Percentiles rank a stretch among this genome's conserved stretches.
Conservation (phyloP, 2,329 filamentous ascomycete species). For the Biscogniauxia sp. region DNA sequence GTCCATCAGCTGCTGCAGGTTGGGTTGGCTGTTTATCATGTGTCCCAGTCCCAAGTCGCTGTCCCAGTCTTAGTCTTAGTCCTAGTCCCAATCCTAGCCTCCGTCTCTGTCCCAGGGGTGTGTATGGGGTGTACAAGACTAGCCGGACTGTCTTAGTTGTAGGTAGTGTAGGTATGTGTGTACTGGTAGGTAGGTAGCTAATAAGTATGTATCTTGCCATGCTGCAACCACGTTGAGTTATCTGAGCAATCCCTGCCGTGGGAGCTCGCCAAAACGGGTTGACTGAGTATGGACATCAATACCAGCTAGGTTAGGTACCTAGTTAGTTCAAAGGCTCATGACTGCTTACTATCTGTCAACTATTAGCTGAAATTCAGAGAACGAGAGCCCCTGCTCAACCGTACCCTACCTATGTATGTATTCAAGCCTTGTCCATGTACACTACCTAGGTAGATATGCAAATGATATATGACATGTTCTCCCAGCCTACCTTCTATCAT, state of each 20-base stretch:
- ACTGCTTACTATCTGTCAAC: background rate
- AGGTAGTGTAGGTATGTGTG: background rate
- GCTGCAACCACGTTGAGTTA: background rate
- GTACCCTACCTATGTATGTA: no score
- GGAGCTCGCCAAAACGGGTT: background rate
- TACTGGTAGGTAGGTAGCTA: no score
- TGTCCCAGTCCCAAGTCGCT: background rate
- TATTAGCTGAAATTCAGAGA: background rate
- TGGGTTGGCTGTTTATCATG: background rate
- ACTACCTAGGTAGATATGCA: no score
- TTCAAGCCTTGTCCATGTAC: background rate
- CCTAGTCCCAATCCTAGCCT: no score
- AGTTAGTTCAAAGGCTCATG: background rate
- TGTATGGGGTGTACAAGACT: background rate
- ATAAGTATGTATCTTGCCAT: background rate
- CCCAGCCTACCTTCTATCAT: background rate
- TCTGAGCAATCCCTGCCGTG: background rate
- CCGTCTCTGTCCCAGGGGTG: background rate
- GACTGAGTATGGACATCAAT: no score
- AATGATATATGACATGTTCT: background rate
- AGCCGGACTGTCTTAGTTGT: background rate
- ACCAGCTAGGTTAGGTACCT: no score
- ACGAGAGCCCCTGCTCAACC: background rate
- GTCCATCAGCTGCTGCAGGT: background rate
- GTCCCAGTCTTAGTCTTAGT: no score